These are phyloP conservation scores for Cupressus sempervirens DNA, from an alignment of 75 land plant genomes.

Conservation along the genomic window DNA sequence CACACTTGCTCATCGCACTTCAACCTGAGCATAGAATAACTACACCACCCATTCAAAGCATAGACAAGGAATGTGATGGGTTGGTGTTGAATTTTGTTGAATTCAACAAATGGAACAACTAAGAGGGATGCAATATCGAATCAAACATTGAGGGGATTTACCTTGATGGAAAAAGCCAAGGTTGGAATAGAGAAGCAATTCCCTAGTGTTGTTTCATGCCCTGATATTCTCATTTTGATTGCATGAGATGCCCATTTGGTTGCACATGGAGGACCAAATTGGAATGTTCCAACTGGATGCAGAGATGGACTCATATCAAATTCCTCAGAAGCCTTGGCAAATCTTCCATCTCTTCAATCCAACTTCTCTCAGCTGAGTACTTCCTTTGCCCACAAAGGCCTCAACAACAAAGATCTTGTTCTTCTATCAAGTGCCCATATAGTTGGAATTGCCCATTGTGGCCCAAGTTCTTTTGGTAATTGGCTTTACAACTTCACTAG, in stretches of 20 bases:
- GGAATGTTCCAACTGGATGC: constrained; percentile 23
- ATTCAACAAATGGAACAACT: constrained; percentile 32
- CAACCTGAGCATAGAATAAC: too few species aligned
- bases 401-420: constrained; percentile 17
- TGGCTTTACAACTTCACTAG: constrained; percentile 32
- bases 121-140: constrained; percentile 48
- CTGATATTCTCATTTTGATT: constrained; percentile 44
- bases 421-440: constrained; percentile 26
- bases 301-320: constrained; percentile 22
- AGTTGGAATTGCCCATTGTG: constrained; percentile 13
- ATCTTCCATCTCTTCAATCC: constrained; percentile 14
- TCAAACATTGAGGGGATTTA: constrained; percentile 43
- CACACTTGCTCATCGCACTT: too few species aligned
- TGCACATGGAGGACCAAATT: constrained; percentile 19
- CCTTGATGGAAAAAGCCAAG: constrained; percentile 49
- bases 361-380: constrained; percentile 8
- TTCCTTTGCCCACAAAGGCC: constrained; percentile 15
- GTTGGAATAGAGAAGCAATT: constrained; percentile 37
- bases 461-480: constrained; percentile 5
- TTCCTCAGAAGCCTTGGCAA: background rate
- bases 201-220: constrained; percentile 67
- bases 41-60: too few species aligned
- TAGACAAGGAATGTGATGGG: constrained; percentile 70
- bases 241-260: constrained; percentile 44
- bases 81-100: constrained; percentile 61